These are phyloP conservation scores for Termitomyces sp. DNA, from an alignment of 768 basidiomycete genomes.

Conservation along the genomic window DNA sequence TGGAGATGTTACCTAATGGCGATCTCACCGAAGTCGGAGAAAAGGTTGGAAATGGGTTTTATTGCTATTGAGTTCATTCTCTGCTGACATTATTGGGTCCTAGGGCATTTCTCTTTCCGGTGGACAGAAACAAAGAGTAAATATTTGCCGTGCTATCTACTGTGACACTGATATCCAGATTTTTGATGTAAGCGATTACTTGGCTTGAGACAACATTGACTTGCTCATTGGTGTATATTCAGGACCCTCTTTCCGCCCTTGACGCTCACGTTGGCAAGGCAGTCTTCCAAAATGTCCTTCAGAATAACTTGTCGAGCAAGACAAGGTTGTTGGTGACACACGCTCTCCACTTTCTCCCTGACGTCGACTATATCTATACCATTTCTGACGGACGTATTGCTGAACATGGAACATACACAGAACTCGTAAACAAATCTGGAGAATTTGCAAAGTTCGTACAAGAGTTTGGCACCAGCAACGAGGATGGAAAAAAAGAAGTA, in stretches of 20 bases:
- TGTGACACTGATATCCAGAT: conserved; percentile 82
- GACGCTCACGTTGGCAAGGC: conserved; percentile 90
- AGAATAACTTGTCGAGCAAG: conserved; percentile 55
- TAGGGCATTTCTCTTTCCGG: conserved; percentile 85
- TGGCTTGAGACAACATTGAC: not conserved
- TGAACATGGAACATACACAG: conserved; percentile 74
- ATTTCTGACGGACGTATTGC: conserved; percentile 71
- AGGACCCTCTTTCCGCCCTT: conserved; percentile 85
- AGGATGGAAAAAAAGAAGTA: conserved; percentile 39
- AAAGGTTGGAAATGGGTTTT: conserved; percentile 27
- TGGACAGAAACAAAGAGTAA: conserved; percentile 73
- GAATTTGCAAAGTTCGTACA: conserved; percentile 69
- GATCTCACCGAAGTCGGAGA: conserved; percentile 86
- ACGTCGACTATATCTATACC: conserved; percentile 82
- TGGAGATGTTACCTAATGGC: conserved; percentile 69
- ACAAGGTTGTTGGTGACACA: conserved; percentile 91
- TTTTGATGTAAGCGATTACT: conserved; percentile 52
- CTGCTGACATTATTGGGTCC: not conserved
- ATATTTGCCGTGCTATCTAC: conserved; percentile 85
- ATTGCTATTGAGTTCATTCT: not conserved
- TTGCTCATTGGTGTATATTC: not conserved
- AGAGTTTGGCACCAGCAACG: conserved; percentile 73
- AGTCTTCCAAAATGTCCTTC: conserved; percentile 80
- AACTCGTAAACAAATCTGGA: conserved; percentile 58
- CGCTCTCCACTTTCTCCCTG: conserved; percentile 83